These are phyloP conservation scores for Phytophthora podocarpi DNA, from an alignment of 352 stramenopile species.

Conservation along the genomic window DNA sequence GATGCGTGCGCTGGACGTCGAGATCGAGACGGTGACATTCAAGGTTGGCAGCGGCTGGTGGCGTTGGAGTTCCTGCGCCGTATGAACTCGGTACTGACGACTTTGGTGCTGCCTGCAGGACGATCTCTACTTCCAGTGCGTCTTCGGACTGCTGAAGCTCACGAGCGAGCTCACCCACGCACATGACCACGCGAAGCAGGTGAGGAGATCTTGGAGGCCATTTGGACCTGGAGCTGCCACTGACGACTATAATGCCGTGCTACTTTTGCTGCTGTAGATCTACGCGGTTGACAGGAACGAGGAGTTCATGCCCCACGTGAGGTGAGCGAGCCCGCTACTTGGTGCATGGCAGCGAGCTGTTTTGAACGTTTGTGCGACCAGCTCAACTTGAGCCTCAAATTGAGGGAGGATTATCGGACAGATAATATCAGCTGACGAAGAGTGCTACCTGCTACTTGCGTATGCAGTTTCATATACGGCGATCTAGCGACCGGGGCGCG, in stretches of 20 bases:
- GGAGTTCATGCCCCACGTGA: constrained; percentile 69
- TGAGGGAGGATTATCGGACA: too few relatives aligned
- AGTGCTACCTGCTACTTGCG: constrained; percentile 11
- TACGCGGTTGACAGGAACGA: constrained; percentile 45
- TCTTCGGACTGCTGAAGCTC: constrained; percentile 58
- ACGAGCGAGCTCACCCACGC: constrained; percentile 42
- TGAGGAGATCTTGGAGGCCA: constrained; percentile 4
- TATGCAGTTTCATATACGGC: constrained; percentile 62
- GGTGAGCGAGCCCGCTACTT: too few relatives aligned
- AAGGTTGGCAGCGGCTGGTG: constrained; percentile 38
- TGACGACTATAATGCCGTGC: background rate
- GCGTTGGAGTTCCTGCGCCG: background rate
- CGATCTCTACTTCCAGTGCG: constrained; percentile 70
- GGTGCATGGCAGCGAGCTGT: too few relatives aligned
- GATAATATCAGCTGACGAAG: constrained; percentile 1
- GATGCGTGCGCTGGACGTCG: constrained; percentile 33
- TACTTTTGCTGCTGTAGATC: constrained; percentile 21
- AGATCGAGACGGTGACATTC: constrained; percentile 50
- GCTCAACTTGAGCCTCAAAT: too few relatives aligned
- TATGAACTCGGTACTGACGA: background rate
- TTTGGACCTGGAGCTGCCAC: background rate
- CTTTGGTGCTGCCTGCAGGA: constrained; percentile 30
- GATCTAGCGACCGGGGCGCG: constrained; percentile 40
- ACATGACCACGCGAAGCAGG: constrained; percentile 47
- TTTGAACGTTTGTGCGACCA: too few relatives aligned